Percentiles rank a stretch among this genome's conserved stretches.
Conservation (phyloP, 2,329 filamentous ascomycete species). For the Aspergillus tubingensis region DNA sequence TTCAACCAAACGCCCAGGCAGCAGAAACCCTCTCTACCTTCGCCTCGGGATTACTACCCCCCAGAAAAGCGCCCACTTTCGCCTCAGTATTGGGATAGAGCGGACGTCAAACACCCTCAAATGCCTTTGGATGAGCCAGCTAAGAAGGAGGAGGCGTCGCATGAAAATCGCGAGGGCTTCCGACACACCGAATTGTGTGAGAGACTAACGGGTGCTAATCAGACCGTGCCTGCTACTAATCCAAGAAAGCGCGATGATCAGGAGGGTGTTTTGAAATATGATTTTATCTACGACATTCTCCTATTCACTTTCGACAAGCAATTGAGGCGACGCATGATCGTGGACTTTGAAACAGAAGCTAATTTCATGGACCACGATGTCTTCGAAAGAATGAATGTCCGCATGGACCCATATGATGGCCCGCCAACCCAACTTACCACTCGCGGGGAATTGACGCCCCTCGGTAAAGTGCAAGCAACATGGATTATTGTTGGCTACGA, state of each 20-base stretch:
- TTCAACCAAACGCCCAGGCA: too few species aligned
- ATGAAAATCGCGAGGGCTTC: neutral
- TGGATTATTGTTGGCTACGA: neutral
- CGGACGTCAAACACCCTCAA: too few species aligned
- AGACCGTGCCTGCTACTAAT: neutral
- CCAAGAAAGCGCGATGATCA: neutral
- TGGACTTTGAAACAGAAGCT: conserved; percentile 7
- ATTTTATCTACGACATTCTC: conserved; percentile 6
- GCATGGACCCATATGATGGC: neutral
- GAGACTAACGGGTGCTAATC: neutral
- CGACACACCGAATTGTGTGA: neutral
- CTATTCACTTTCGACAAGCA: neutral
- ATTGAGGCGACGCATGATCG: neutral
- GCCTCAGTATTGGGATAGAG: too few species aligned
- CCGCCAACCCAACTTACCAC: neutral
- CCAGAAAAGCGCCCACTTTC: neutral
- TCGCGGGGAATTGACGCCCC: neutral
- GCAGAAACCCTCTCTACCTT: neutral
- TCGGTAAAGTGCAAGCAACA: neutral
- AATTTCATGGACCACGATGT: conserved; percentile 4
- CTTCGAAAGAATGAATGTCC: neutral
- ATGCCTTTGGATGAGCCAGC: neutral
- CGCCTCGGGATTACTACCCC: neutral
- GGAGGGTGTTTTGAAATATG: neutral
- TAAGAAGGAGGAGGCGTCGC: neutral